Base-by-base conservation (phyloP, 2,329 filamentous ascomycete species). In the Neocucurbitaria cava region DNA sequence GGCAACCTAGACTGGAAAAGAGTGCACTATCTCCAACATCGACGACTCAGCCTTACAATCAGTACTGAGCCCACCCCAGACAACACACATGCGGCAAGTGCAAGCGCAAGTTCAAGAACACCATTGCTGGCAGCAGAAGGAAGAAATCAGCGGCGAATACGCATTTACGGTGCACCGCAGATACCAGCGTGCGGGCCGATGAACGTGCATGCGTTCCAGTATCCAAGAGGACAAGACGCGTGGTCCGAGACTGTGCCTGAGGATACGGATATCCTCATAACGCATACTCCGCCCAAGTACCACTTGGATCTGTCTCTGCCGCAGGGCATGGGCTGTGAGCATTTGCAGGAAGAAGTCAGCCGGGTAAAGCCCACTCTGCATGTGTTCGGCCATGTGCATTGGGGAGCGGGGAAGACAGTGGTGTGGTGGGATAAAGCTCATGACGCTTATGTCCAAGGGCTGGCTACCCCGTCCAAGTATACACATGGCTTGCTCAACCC, bases 371-470 rank as follows among this genome's bases (percentile, higher is more conserved):
- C 92, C 0, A 80, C 80, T 11, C 78, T 96, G 13, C 91, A 96
- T 74, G 83, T 96, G 43, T 96, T 95, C 72, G 92, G 92, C 1
- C 92, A 96, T 75, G 84, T 93, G 21, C 92, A 96, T 77, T 89
- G 83, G 68, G 90, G 86, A 8, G 84, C 89, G 41, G 92, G 92
- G 15, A 80, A 79, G 39, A 87, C 92, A 66, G 75, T 86, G 0
- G 82, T 90, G 9, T 89, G 86, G 76, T 96, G 90, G 82, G 91
- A 95, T 72, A 83, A 87, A 23, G 84, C 86, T 55, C 91, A 96
- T 74, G 78, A 78, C 28, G 83, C 84, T 1, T 92, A 91, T 76
- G 91, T 94, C 76, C 78, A 80, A n/a, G 80, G 91, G 21, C 80
- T 83, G 68, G 69, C 70, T 2, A 72, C 77, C 9, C 62, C 77